These are phyloP conservation scores for Theileria parva DNA, from an alignment of 169 alveolate species.

Conservation along the genomic window DNA sequence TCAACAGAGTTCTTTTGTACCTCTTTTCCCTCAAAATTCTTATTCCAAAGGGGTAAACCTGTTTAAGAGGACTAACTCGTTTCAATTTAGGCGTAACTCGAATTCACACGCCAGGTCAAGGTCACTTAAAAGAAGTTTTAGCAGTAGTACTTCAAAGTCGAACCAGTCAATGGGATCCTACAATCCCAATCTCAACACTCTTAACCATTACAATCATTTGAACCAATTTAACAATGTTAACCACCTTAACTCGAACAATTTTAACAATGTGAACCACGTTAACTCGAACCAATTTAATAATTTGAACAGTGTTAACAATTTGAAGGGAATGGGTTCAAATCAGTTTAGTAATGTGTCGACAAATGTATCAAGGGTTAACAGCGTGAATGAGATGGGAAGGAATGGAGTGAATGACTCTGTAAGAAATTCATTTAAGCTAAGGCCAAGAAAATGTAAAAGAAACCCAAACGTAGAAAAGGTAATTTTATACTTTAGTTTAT, in stretches of 20 bases:
- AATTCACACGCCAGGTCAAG: background rate
- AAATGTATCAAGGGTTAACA: slow-evolving; percentile 5
- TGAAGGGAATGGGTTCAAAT: background rate
- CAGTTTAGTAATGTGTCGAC: background rate
- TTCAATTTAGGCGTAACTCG: background rate
- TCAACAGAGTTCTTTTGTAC: background rate
- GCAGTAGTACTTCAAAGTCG: background rate
- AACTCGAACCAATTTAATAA: background rate
- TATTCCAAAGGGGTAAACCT: background rate
- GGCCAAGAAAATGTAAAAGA: slow-evolving; percentile 17
- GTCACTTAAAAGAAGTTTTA: background rate
- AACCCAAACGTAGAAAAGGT: slow-evolving; percentile 24
- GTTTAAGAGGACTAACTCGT: slow-evolving; percentile 5
- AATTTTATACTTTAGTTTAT: background rate
- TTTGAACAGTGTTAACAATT: too few relatives aligned
- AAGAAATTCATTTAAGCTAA: slow-evolving; percentile 2
- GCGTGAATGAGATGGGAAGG: background rate
- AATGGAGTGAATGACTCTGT: background rate
- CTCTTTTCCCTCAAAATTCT: background rate
- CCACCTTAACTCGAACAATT: background rate
- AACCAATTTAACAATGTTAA: background rate
- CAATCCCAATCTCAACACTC: background rate
- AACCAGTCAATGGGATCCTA: background rate
- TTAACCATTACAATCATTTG: background rate
- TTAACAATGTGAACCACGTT: background rate